These are phyloP conservation scores for Arachnomyces sp. DNA, from an alignment of 2,329 filamentous ascomycete genomes.

Conservation along the genomic window DNA sequence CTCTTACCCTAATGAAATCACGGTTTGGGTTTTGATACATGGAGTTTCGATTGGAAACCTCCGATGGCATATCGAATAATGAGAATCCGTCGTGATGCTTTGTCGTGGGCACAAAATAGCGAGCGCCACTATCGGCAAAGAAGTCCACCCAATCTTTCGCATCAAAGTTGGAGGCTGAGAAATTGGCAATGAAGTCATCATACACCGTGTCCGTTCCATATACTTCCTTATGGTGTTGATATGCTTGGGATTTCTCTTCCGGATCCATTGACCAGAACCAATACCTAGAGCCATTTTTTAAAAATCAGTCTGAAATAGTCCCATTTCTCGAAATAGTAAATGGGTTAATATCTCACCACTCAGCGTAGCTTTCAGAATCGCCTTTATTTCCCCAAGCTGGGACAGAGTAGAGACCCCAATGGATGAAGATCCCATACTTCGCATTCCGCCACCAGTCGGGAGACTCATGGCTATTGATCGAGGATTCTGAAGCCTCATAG, in stretches of 20 bases:
- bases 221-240: constrained; percentile 1
- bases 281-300: background rate
- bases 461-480: constrained; percentile 1
- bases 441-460: constrained; percentile 8
- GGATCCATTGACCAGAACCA: too few relatives aligned
- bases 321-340: background rate
- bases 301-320: background rate
- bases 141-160: constrained; percentile 10
- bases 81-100: constrained; percentile 46
- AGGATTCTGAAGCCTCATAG: too few relatives aligned
- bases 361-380: constrained; percentile 10
- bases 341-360: constrained; percentile 8
- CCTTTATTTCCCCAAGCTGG: constrained; percentile 8
- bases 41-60: constrained; percentile 34
- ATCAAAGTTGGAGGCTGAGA: constrained; percentile 8
- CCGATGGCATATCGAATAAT: constrained; percentile 33
- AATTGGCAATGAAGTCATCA: constrained; percentile 9
- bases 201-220: constrained; percentile 7
- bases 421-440: constrained; percentile 12
- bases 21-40: constrained; percentile 36
- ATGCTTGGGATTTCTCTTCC: background rate
- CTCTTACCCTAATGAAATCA: constrained; percentile 16
- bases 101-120: constrained; percentile 37
- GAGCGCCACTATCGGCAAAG: constrained; percentile 9
- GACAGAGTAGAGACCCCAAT: constrained; percentile 10